Evolutionary conservation across 805 yeast species (phyloP).

Genomic region (Isabelozyma heimii): DNA sequence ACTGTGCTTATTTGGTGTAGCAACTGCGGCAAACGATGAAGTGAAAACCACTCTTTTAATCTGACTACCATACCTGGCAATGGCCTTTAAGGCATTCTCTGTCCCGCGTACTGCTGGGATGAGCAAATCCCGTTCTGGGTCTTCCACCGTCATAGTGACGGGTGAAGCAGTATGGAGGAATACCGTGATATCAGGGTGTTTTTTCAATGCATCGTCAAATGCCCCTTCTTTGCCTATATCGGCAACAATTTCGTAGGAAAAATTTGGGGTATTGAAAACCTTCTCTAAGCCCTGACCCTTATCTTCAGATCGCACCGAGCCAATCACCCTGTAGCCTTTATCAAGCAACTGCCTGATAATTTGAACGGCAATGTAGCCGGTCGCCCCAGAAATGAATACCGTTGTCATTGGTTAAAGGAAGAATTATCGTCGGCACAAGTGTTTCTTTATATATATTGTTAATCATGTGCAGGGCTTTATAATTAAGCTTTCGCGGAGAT

Average conservation of each 20-base stretch:
- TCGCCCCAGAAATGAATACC: conserved; percentile 41
- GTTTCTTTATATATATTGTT: too few relatives aligned
- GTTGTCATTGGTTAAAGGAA: not conserved
- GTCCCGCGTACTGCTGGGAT: conserved; percentile 63
- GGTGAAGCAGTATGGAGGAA: conserved; percentile 28
- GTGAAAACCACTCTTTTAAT: conserved; percentile 7
- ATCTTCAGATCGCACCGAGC: conserved; percentile 40
- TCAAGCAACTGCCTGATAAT: conserved; percentile 34
- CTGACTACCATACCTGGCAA: conserved; percentile 40
- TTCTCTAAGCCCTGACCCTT: conserved; percentile 13
- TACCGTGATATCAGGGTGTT: conserved; percentile 19
- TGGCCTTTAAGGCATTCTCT: conserved; percentile 43
- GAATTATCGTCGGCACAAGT: too few relatives aligned
- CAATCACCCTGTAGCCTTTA: conserved; percentile 39
- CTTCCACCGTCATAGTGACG: conserved; percentile 11
- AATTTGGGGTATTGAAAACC: conserved; percentile 1
- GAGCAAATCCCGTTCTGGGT: conserved; percentile 22
- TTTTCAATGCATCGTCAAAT: conserved; percentile 19
- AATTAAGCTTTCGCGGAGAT: too few relatives aligned
- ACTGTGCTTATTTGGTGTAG: conserved; percentile 1
- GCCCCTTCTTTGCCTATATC: conserved; percentile 14
- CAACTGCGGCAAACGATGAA: conserved; percentile 6
- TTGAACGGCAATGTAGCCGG: conserved; percentile 48
- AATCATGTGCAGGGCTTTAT: too few relatives aligned
- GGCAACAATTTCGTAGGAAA: conserved; percentile 17